These are phyloP conservation scores for Mortierella antarctica DNA, from an alignment of 192 early-diverging fungal genomes.

Conservation along the genomic window DNA sequence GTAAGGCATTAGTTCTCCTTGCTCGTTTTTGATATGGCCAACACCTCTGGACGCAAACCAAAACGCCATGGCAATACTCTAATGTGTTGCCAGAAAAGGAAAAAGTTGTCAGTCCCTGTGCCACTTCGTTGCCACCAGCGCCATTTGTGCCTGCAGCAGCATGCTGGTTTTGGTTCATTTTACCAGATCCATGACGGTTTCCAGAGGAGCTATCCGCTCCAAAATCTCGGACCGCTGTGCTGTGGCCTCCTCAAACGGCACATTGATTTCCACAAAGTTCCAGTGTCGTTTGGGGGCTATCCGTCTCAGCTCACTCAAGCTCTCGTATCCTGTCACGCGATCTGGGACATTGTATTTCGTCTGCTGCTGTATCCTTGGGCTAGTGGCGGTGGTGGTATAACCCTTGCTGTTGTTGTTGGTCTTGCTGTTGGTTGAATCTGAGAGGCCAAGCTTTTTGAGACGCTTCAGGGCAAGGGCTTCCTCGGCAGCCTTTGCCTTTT, in stretches of 20 bases:
- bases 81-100: neutral
- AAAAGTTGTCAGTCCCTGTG: neutral
- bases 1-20: conserved; percentile 57
- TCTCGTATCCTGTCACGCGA: conserved; percentile 51
- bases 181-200: conserved; percentile 95
- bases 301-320: conserved; percentile 60
- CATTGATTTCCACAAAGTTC: conserved; percentile 92
- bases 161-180: neutral
- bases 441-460: conserved; percentile 23
- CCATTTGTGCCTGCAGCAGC: no score
- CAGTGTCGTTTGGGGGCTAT: conserved; percentile 79
- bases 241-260: conserved; percentile 79
- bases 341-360: conserved; percentile 45
- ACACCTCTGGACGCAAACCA: conserved; percentile 94
- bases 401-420: neutral
- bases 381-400: neutral
- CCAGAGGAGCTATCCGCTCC: conserved; percentile 79
- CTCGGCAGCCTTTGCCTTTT: conserved; percentile 57
- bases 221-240: conserved; percentile 68
- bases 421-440: conserved; percentile 8
- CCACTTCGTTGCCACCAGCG: conserved; percentile 2
- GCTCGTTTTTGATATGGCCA: conserved; percentile 57
- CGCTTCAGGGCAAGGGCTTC: conserved; percentile 31
- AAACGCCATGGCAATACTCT: conserved; percentile 96
- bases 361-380: no score